phyloP scores from a whole-genome alignment of 2,329 filamentous ascomycete genomes.

The Colletotrichum magnum region DNA sequence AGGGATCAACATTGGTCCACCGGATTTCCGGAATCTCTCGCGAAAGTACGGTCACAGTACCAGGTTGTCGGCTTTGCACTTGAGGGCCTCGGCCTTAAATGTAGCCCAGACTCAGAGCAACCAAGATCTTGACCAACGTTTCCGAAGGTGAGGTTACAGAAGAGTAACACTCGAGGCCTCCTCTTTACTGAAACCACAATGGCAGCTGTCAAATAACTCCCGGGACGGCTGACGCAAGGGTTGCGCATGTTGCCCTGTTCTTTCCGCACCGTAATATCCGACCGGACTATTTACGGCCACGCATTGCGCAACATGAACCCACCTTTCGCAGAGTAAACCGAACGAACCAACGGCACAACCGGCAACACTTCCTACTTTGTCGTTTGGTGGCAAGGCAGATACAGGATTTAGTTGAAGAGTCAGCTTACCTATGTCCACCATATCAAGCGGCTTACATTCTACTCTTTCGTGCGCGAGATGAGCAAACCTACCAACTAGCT shows the following conservation, averaged over 20 bases:
- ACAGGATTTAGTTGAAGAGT: neutral
- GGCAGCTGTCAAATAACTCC: neutral
- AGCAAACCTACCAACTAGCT: neutral
- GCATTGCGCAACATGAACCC: neutral
- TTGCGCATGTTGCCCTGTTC: neutral
- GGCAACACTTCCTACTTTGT: conserved; percentile 14
- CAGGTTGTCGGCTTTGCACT: conserved; percentile 20
- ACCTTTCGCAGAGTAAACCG: neutral
- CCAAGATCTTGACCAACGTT: neutral
- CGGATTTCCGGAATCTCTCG: conserved; percentile 16
- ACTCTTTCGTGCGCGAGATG: neutral
- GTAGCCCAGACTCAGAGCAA: neutral
- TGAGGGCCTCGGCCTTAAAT: neutral
- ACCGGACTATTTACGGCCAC: neutral
- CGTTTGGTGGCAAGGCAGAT: neutral
- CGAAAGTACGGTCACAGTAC: conserved; percentile 33
- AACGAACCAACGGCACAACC: neutral
- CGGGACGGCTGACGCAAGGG: neutral
- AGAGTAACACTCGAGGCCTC: too few relatives aligned
- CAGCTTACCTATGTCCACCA: neutral
- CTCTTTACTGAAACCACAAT: neutral
- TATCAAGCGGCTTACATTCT: neutral
- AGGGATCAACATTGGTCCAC: conserved; percentile 15
- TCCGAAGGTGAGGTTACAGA: neutral
- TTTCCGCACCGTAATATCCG: conserved; percentile 16